phyloP scores from a whole-genome alignment of 768 basidiomycete species.

The Mrakia frigida region DNA sequence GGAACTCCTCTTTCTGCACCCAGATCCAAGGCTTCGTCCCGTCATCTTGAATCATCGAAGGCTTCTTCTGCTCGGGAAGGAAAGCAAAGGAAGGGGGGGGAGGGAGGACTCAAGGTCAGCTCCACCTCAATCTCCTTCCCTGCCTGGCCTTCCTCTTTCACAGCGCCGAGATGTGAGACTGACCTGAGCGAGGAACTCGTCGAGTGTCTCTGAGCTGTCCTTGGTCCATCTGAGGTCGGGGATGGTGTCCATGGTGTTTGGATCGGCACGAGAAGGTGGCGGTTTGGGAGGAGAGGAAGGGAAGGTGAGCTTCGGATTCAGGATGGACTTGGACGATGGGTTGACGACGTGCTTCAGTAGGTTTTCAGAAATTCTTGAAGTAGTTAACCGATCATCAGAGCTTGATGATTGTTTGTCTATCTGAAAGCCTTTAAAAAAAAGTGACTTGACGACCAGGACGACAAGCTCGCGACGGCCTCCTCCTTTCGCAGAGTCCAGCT shows the following conservation, averaged over 20 bases:
- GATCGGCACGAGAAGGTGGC: neutral
- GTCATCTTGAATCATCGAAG: constrained; percentile 1
- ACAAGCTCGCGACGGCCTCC: neutral
- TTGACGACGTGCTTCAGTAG: too few species aligned
- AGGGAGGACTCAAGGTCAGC: neutral
- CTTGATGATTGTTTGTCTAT: too few species aligned
- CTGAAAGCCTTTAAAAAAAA: too few species aligned
- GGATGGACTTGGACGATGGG: neutral
- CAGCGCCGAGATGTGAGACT: neutral
- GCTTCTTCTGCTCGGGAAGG: constrained; percentile 4
- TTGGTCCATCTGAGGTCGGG: neutral
- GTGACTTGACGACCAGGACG: neutral
- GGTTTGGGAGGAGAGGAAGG: neutral
- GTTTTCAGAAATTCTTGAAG: too few species aligned
- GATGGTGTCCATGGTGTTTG: neutral
- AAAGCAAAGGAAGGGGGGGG: neutral
- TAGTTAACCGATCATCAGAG: too few species aligned
- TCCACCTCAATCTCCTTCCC: neutral
- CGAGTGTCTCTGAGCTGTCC: neutral
- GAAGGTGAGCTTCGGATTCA: neutral
- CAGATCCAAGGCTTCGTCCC: constrained; percentile 14
- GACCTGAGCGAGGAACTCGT: neutral
- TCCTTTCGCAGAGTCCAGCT: neutral
- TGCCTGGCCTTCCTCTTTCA: neutral
- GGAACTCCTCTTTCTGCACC: neutral